phyloP scores from a whole-genome alignment of 2,329 filamentous ascomycete genomes.

The Ceratocystis colombiana region DNA sequence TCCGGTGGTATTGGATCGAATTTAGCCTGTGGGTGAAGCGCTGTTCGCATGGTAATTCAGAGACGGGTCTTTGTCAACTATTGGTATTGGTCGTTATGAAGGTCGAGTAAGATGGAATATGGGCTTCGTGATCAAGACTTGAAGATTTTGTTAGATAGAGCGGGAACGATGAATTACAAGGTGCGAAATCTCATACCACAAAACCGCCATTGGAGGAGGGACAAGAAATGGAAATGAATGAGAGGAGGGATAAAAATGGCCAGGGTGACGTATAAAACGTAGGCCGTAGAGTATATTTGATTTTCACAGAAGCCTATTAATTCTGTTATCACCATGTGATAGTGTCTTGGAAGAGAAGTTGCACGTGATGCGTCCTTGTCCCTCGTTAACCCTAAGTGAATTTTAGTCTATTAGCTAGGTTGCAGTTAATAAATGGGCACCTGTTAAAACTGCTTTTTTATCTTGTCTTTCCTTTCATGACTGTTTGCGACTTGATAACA shows the following conservation, averaged over 20 bases:
- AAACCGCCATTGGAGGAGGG: too few species aligned
- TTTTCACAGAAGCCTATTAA: neutral
- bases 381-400: neutral
- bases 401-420: neutral
- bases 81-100: neutral
- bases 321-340: neutral
- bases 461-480: neutral
- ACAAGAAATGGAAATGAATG: too few species aligned
- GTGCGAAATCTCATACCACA: too few species aligned
- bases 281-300: too few species aligned
- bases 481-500: too few species aligned
- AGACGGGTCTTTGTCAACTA: neutral
- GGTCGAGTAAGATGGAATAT: neutral
- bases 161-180: too few species aligned
- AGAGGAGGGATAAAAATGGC: too few species aligned
- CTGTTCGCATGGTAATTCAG: conserved; percentile 55
- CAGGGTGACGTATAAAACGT: too few species aligned
- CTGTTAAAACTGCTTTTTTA: neutral
- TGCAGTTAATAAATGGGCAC: neutral
- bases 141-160: too few species aligned
- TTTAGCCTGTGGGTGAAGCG: conserved; percentile 69
- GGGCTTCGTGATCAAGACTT: neutral
- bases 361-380: neutral
- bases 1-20: conserved; percentile 87
- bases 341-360: neutral